Conservation (phyloP, 352 stramenopile genomes). For the Phytophthora pinifolia region DNA sequence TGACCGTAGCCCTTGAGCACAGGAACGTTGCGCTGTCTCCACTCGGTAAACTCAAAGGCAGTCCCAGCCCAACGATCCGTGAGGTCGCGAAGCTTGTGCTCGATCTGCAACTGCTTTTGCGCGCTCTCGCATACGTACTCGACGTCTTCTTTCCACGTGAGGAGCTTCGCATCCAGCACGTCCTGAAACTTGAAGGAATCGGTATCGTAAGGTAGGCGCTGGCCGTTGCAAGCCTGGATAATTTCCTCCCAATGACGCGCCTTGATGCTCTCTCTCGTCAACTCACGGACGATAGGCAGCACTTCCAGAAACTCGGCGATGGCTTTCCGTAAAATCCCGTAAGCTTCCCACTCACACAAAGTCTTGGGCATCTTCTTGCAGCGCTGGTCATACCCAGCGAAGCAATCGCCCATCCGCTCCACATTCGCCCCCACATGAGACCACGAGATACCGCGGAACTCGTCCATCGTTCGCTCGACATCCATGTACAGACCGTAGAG, state of each 20-base stretch:
- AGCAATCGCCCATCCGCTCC: constrained; percentile 66
- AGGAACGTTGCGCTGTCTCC: constrained; percentile 73
- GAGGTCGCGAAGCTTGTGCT: constrained; percentile 87
- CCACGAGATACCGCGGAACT: constrained; percentile 68
- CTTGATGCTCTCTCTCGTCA: constrained; percentile 87
- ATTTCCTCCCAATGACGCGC: constrained; percentile 86
- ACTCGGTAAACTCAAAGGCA: constrained; percentile 86
- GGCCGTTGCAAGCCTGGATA: constrained; percentile 47
- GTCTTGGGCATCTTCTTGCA: constrained; percentile 87
- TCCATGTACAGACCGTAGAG: constrained; percentile 91
- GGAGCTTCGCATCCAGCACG: constrained; percentile 76
- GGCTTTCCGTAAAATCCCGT: constrained; percentile 69
- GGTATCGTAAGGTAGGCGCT: constrained; percentile 58
- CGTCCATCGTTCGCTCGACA: constrained; percentile 73
- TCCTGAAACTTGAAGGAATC: constrained; percentile 80
- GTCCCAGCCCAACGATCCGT: constrained; percentile 81
- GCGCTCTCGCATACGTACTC: constrained; percentile 90
- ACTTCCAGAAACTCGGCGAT: constrained; percentile 87
- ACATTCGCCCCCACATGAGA: constrained; percentile 51
- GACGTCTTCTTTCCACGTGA: constrained; percentile 80
- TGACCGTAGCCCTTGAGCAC: constrained; percentile 77
- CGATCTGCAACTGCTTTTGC: constrained; percentile 90
- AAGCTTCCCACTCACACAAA: constrained; percentile 86
- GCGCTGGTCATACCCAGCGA: constrained; percentile 58
- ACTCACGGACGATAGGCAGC: constrained; percentile 78